phyloP scores from a whole-genome alignment of 331 rosid species.

The Cydonia oblonga region DNA sequence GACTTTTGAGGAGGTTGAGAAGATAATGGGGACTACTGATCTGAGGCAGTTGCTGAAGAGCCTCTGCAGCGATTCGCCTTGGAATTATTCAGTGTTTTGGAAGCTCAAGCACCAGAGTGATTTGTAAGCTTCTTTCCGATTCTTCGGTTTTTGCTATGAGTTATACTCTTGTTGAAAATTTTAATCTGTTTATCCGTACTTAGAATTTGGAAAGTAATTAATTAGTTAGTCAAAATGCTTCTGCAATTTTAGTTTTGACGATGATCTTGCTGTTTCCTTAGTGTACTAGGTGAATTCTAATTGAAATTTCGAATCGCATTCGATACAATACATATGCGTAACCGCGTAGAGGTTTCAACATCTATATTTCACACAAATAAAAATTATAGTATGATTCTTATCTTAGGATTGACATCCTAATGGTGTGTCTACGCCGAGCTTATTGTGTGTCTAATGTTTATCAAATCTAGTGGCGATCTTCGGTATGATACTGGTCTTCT shows the following conservation, averaged over 20 bases:
- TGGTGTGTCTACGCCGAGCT: neutral
- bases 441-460: neutral
- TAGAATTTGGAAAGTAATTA: neutral
- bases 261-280: neutral
- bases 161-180: neutral
- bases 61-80: conserved; percentile 52
- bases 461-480: neutral
- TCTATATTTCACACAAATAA: too few relatives aligned
- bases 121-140: conserved; percentile 39
- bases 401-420: neutral
- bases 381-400: too few relatives aligned
- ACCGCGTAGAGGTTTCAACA: neutral
- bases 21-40: conserved; percentile 46
- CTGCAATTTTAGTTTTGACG: neutral
- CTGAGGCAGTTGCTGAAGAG: conserved; percentile 47
- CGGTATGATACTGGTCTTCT: conserved; percentile 11
- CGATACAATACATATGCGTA: neutral
- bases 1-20: neutral
- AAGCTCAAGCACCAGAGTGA: conserved; percentile 51
- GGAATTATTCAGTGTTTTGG: conserved; percentile 92
- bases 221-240: neutral
- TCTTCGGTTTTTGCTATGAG: neutral
- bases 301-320: neutral
- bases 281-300: neutral
- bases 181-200: neutral